phyloP scores from a whole-genome alignment of 495 filamentous ascomycete genomes.

The Penicillium subrubescens region DNA sequence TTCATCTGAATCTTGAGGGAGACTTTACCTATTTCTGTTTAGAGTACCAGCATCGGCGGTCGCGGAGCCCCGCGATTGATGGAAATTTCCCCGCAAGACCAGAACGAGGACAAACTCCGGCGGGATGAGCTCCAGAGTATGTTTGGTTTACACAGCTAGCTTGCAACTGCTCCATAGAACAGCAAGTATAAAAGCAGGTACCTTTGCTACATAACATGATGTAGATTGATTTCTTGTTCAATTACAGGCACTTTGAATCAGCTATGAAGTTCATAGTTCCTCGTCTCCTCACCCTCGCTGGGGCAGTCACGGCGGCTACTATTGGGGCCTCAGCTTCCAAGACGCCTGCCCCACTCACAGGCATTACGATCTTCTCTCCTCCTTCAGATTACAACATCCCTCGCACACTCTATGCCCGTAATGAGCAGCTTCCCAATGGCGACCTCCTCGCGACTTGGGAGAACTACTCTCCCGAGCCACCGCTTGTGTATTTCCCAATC shows the following conservation, averaged over 20 bases:
- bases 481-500: constrained; percentile 63
- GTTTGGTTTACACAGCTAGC: neutral
- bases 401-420: constrained; percentile 29
- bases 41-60: neutral
- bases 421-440: constrained; percentile 25
- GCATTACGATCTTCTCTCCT: constrained; percentile 35
- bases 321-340: neutral
- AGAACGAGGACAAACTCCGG: constrained; percentile 32
- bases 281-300: constrained; percentile 22
- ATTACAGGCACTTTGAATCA: constrained; percentile 16
- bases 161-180: neutral
- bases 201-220: neutral
- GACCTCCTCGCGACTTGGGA: constrained; percentile 58
- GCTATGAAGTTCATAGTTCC: constrained; percentile 17
- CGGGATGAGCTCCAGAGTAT: constrained; percentile 22
- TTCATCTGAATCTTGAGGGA: neutral
- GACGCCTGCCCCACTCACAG: constrained; percentile 17
- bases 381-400: constrained; percentile 40
- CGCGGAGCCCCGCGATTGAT: constrained; percentile 14
- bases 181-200: neutral
- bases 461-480: constrained; percentile 60
- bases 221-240: neutral
- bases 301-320: constrained; percentile 18
- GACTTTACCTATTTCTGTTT: neutral
- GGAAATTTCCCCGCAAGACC: constrained; percentile 23